Conservation (phyloP, 805 yeast genomes). For the Priceomyces carsonii region DNA sequence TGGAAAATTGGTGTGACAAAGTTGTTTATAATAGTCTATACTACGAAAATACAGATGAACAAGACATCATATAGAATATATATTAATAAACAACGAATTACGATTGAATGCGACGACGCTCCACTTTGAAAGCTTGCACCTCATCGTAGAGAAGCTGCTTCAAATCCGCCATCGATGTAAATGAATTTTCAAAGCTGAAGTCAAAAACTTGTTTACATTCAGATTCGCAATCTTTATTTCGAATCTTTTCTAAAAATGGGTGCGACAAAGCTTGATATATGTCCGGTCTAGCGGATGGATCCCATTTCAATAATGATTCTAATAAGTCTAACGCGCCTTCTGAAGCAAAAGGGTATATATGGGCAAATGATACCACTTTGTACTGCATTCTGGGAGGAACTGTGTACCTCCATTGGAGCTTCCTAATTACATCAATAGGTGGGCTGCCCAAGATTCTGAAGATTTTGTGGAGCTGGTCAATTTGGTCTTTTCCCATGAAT, state of each 20-base stretch:
- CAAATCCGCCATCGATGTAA: conserved; percentile 33
- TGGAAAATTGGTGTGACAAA: too few species aligned
- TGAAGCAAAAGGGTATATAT: conserved; percentile 64
- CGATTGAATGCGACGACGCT: too few species aligned
- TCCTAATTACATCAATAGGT: conserved; percentile 40
- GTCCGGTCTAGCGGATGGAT: conserved; percentile 50
- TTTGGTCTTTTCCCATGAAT: conserved; percentile 72
- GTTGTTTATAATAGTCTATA: too few species aligned
- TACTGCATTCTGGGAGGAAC: conserved; percentile 40
- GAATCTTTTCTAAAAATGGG: conserved; percentile 51
- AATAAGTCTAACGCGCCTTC: conserved; percentile 53
- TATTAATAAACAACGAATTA: too few species aligned
- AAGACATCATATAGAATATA: too few species aligned
- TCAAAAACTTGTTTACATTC: conserved; percentile 53
- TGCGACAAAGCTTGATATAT: conserved; percentile 62
- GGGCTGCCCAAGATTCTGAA: conserved; percentile 75
- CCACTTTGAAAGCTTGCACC: conserved; percentile 48
- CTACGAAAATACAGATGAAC: too few species aligned
- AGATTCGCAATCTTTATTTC: conserved; percentile 60
- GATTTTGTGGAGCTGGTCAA: conserved; percentile 72
- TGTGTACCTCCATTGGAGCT: conserved; percentile 28
- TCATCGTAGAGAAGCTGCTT: conserved; percentile 52
- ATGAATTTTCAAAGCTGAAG: conserved; percentile 59
- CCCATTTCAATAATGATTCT: conserved; percentile 63
- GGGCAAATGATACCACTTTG: conserved; percentile 23